Conservation (phyloP, 1,284 basidiomycete genomes). For the Coniophora puteana region DNA sequence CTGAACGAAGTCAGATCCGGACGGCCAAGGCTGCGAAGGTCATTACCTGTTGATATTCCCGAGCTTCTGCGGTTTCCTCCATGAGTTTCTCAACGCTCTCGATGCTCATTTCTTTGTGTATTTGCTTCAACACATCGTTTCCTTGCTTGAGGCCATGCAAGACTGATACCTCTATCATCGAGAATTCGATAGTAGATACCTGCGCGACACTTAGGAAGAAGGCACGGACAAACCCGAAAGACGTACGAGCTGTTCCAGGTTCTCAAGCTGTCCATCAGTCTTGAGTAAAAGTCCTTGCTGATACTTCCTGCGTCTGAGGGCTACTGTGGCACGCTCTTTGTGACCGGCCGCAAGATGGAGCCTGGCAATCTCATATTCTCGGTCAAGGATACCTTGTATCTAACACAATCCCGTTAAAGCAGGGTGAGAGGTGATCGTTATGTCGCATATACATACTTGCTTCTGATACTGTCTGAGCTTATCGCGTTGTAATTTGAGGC, state of each 20-base stretch:
- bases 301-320: constrained; percentile 88
- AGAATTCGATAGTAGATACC: constrained; percentile 97
- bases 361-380: constrained; percentile 88
- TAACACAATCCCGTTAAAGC: constrained; percentile 27
- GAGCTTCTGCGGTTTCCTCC: constrained; percentile 89
- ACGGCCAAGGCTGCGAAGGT: constrained; percentile 8
- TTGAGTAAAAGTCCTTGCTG: constrained; percentile 85
- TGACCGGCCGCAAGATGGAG: constrained; percentile 78
- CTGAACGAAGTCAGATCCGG: constrained; percentile 34
- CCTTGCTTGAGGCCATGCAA: constrained; percentile 92
- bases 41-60: constrained; percentile 87
- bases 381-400: constrained; percentile 85
- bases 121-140: constrained; percentile 88
- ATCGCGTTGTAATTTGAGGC: constrained; percentile 94
- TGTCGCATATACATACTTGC: constrained; percentile 63
- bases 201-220: constrained; percentile 27
- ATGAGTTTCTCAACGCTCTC: constrained; percentile 93
- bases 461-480: constrained; percentile 95
- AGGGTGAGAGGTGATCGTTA: constrained; percentile 1
- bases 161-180: constrained; percentile 90
- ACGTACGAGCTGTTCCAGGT: constrained; percentile 85
- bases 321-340: constrained; percentile 84
- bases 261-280: constrained; percentile 90
- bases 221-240: constrained; percentile 1
- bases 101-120: constrained; percentile 90